Percentiles rank a stretch among this genome's conserved stretches.
Evolutionary conservation across 768 basidiomycete genomes (phyloP).

Genomic region (Neoboletus brunneissimus): DNA sequence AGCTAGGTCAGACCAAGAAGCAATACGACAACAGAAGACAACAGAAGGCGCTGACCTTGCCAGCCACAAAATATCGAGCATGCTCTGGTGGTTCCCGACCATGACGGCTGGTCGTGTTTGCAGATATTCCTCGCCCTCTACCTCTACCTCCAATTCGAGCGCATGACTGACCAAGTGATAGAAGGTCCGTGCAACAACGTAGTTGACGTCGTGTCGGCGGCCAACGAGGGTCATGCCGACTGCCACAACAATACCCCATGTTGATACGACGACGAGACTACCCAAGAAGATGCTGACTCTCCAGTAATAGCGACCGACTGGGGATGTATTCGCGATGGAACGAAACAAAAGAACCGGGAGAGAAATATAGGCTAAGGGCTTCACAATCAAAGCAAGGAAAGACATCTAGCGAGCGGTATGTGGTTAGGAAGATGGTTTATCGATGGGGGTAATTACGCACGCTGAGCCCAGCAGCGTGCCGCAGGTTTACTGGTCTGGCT

Average conservation of each 20-base stretch:
- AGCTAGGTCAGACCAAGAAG: conserved; percentile 2
- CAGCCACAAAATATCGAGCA: conserved; percentile 81
- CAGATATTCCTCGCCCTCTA: conserved; percentile 87
- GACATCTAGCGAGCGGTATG: conserved; percentile 48
- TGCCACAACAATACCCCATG: conserved; percentile 68
- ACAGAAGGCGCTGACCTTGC: conserved; percentile 56
- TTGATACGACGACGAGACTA: conserved; percentile 65
- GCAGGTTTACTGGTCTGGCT: conserved; percentile 13
- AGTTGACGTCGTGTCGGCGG: conserved; percentile 75
- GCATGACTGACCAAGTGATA: conserved; percentile 62
- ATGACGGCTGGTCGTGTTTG: conserved; percentile 68
- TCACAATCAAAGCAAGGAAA: conserved; percentile 55
- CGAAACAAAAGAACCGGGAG: conserved; percentile 67
- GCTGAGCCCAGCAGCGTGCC: conserved; percentile 26
- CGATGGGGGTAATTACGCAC: conserved; percentile 19
- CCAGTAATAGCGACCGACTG: conserved; percentile 66
- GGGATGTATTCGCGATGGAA: conserved; percentile 53
- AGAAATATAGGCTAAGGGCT: conserved; percentile 74
- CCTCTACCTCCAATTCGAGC: conserved; percentile 64
- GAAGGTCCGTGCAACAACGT: conserved; percentile 79
- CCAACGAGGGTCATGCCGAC: conserved; percentile 66
- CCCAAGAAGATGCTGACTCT: conserved; percentile 70
- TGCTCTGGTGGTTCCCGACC: conserved; percentile 91
- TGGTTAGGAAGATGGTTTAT: conserved; percentile 12
- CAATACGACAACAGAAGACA: conserved; percentile 13